These are phyloP conservation scores for Amanita molliuscula DNA, from an alignment of 768 basidiomycete genomes.

Conservation along the genomic window DNA sequence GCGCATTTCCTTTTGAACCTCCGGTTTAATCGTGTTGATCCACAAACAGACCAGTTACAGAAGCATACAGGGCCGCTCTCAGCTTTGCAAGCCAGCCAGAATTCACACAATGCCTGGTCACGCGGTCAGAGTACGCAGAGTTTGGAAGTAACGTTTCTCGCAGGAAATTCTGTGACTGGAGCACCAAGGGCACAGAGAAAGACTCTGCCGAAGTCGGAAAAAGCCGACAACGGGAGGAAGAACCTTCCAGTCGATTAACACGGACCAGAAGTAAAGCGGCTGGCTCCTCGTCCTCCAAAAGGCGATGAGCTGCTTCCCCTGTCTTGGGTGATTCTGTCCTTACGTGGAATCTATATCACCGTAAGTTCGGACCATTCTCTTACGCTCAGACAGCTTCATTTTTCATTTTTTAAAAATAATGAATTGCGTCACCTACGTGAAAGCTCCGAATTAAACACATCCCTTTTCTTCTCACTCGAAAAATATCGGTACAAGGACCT, in stretches of 20 bases:
- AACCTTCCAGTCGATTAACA: conserved; percentile 16
- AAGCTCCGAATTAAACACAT: neutral
- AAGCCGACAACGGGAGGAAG: conserved; percentile 24
- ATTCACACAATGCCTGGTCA: conserved; percentile 48
- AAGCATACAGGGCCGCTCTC: conserved; percentile 53
- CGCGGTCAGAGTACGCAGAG: conserved; percentile 79
- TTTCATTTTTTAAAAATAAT: neutral
- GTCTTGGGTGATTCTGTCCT: neutral
- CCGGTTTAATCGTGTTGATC: neutral
- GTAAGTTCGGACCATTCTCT: neutral
- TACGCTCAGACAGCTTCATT: neutral
- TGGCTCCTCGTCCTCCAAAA: neutral
- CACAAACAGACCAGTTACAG: conserved; percentile 47
- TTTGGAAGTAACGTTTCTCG: conserved; percentile 67
- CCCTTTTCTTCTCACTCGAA: neutral
- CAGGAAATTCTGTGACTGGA: conserved; percentile 65
- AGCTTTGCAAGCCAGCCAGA: conserved; percentile 43
- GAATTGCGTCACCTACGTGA: neutral
- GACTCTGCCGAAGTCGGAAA: conserved; percentile 20
- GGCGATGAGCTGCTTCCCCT: conserved; percentile 1
- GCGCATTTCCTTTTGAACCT: conserved; percentile 19
- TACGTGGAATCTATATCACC: neutral
- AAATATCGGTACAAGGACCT: neutral
- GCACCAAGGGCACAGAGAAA: conserved; percentile 26
- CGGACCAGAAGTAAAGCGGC: conserved; percentile 14